A percentile compares a stretch with the other conserved stretches of the same genome.
These are phyloP conservation scores for Phytophthora pinifolia DNA, from an alignment of 352 stramenopile species.

Conservation along the genomic window DNA sequence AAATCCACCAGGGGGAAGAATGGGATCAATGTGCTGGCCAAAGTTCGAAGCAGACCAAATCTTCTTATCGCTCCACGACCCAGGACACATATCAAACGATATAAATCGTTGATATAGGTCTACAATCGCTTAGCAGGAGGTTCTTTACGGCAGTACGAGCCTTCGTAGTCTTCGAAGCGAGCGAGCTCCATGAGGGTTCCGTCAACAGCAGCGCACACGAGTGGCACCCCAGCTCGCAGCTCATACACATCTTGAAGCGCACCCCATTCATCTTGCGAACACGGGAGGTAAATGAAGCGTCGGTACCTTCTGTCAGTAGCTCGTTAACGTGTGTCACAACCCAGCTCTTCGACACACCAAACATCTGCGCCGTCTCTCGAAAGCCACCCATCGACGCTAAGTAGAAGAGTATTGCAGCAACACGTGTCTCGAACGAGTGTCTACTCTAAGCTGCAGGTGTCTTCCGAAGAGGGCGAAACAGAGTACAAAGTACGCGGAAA, in stretches of 20 bases:
- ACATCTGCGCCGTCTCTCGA: conserved; percentile 1
- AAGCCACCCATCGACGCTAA: neutral
- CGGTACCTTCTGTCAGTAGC: neutral
- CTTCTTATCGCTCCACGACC: conserved; percentile 7
- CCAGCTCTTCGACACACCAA: neutral
- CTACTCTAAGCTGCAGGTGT: too few species aligned
- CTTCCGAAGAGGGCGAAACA: too few species aligned
- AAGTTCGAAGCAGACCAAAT: conserved; percentile 8
- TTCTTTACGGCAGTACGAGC: conserved; percentile 2
- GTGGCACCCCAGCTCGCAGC: neutral
- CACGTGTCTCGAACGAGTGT: too few species aligned
- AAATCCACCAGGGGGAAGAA: neutral
- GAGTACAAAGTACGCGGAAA: too few species aligned
- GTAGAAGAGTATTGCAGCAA: too few species aligned
- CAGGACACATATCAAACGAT: neutral
- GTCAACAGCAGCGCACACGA: conserved; percentile 7
- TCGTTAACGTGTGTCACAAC: neutral
- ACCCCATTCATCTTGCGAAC: neutral
- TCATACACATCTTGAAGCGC: neutral
- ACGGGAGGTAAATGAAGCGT: neutral
- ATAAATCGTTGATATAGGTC: conserved; percentile 1
- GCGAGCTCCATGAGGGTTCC: neutral
- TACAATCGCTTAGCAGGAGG: conserved; percentile 2
- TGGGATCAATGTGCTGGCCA: neutral
- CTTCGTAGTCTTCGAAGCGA: conserved; percentile 5